A percentile compares a stretch with the other conserved stretches of the same genome.
Conservation (phyloP, 2,329 filamentous ascomycete species). For the Corinectria fuckeliana region DNA sequence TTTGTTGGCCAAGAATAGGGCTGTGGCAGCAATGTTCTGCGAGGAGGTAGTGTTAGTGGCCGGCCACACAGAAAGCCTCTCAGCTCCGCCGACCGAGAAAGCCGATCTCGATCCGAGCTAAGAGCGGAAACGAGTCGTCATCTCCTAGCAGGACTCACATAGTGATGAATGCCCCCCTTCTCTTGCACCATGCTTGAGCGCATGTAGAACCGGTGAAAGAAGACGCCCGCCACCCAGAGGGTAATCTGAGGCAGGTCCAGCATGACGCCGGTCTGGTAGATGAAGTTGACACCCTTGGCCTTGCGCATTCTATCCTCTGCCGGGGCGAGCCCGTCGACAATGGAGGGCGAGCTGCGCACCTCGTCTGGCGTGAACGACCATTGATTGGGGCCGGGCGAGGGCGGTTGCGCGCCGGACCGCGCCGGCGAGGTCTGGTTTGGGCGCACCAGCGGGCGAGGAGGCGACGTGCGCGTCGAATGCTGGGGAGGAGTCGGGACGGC, state of each 20-base stretch:
- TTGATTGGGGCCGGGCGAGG: slow-evolving; percentile 60
- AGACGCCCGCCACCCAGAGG: slow-evolving; percentile 88
- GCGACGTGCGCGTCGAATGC: slow-evolving; percentile 61
- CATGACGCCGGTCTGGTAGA: slow-evolving; percentile 91
- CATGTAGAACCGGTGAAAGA: slow-evolving; percentile 97
- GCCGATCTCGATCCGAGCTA: neutral
- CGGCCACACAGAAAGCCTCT: neutral
- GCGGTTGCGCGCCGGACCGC: slow-evolving; percentile 47
- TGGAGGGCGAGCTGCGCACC: slow-evolving; percentile 80
- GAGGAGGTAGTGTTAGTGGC: slow-evolving; percentile 20
- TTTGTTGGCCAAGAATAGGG: slow-evolving; percentile 94
- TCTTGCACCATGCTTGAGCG: slow-evolving; percentile 79
- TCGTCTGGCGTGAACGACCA: slow-evolving; percentile 92
- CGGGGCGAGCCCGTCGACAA: slow-evolving; percentile 78
- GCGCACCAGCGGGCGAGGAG: slow-evolving; percentile 55
- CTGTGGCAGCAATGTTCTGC: slow-evolving; percentile 84
- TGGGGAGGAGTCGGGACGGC: slow-evolving; percentile 67
- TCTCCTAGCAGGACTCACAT: slow-evolving; percentile 61
- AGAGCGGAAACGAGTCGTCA: neutral
- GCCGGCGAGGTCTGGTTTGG: slow-evolving; percentile 52
- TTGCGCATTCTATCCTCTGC: slow-evolving; percentile 81
- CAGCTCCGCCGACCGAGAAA: neutral
- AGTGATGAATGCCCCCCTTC: slow-evolving; percentile 84
- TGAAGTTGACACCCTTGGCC: slow-evolving; percentile 95
- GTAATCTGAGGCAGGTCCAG: slow-evolving; percentile 92